Evolutionary conservation across 208 protist genomes (phyloP).

Genomic region (Baffinella frigidus): DNA sequence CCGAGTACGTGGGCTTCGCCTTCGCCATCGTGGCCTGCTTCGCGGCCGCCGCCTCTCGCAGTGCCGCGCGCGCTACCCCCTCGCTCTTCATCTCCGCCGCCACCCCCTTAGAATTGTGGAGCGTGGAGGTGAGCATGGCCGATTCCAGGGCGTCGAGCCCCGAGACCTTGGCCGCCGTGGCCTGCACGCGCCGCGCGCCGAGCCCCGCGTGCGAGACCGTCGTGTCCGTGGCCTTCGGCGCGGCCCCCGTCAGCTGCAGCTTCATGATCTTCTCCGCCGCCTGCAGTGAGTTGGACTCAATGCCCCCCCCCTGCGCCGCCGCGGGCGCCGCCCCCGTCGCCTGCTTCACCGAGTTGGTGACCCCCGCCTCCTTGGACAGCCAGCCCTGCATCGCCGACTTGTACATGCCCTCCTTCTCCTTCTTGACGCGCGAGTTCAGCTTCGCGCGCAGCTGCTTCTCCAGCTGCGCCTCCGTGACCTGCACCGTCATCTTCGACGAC

Average conservation of each 20-base stretch:
- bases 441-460: neutral
- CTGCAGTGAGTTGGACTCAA: neutral
- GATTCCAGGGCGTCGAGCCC: neutral
- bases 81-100: too few species aligned
- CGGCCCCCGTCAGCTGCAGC: neutral
- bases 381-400: neutral
- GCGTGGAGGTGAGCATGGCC: neutral
- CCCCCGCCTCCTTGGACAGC: neutral
- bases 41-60: too few species aligned
- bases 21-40: too few species aligned
- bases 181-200: neutral
- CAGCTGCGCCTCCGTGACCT: slow-evolving; percentile 3
- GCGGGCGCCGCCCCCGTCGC: neutral
- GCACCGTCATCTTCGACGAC: neutral
- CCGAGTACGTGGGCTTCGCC: too few species aligned
- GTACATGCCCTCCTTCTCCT: slow-evolving; percentile 37
- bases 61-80: too few species aligned
- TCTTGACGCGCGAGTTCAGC: neutral
- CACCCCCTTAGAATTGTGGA: too few species aligned
- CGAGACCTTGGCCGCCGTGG: neutral
- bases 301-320: neutral
- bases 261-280: neutral
- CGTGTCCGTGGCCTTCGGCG: neutral
- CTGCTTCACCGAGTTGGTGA: neutral
- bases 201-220: neutral